Base-by-base conservation (phyloP, 768 basidiomycete species). In the Rhodotorula paludigena region DNA sequence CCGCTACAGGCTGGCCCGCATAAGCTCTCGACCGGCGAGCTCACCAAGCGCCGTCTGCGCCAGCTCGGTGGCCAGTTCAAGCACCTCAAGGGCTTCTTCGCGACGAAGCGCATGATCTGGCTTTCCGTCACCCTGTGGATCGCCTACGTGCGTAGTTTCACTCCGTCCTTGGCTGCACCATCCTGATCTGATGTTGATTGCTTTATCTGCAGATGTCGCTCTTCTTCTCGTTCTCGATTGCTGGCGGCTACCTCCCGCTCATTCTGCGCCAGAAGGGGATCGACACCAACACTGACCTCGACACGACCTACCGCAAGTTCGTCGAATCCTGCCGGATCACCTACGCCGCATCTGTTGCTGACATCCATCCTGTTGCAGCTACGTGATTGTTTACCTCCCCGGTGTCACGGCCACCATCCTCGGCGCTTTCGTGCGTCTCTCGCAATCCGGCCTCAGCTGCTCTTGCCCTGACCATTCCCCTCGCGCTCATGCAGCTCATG, bases 31-130 rank as follows among this genome's bases (percentile, higher is more conserved):
- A 60, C 73, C 32, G 71, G 64, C 55, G n/a, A 56, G 25, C 54
- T 76, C 23, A 28, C 68, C 18, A 71, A 61, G 42, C 41, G 53
- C 4, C 73, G 74, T 28, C 23, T 75, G 28, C 47, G 45, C 15
- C 67, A 69, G 28, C 28, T 47, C n/a, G 25, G 57, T 25, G 5
- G 52, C 42, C 59, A 62, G 47, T 65, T 80, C 63, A 72, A 59
- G 48, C 78, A 79, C 58, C 73, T 81, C 63, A 80, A 79, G 64
- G 74, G 72, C 1, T 62, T 80, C 42, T 78, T 80, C 71, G 48
- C 63, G 30, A 78, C 77, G 16, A 75, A 69, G 71, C 51, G 73
- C 61, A 69, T 47, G 64, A 77, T 51, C 75, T 79, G 71, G 71
- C 69, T 30, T 60, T 60, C 64, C 1, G 48, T 57, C 14, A 36